Evolutionary conservation across 495 filamentous ascomycete genomes (phyloP).

Genomic region (Pyronema domesticum): DNA sequence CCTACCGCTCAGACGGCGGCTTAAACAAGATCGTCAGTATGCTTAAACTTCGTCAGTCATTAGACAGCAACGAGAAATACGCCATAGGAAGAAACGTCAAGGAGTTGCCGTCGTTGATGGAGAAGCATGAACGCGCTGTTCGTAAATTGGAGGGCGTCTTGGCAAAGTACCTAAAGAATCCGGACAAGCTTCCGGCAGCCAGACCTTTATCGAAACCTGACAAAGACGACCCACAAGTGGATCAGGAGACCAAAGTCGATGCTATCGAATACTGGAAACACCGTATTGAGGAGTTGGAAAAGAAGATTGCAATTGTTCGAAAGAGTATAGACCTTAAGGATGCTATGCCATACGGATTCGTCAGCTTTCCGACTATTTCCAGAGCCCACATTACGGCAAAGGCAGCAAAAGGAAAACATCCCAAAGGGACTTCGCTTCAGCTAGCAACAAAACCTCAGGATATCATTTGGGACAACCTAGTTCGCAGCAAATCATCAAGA

Average conservation of each 20-base stretch:
- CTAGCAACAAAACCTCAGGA: conserved; percentile 79
- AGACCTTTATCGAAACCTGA: conserved; percentile 64
- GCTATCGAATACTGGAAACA: conserved; percentile 85
- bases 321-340: conserved; percentile 68
- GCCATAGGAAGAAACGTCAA: conserved; percentile 84
- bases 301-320: conserved; percentile 66
- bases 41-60: conserved; percentile 8
- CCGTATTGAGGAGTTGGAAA: conserved; percentile 65
- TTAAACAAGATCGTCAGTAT: conserved; percentile 31
- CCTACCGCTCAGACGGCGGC: conserved; percentile 63
- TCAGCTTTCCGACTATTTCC: conserved; percentile 72
- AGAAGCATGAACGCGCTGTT: conserved; percentile 65
- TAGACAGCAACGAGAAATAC: conserved; percentile 19
- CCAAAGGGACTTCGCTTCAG: conserved; percentile 55
- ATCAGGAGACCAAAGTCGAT: conserved; percentile 60
- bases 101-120: conserved; percentile 64
- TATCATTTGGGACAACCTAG: conserved; percentile 90
- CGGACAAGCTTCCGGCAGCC: conserved; percentile 57
- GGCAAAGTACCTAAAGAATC: conserved; percentile 78
- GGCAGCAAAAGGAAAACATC: conserved; percentile 58
- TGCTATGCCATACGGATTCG: conserved; percentile 82
- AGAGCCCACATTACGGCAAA: conserved; percentile 81
- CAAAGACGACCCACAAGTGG: conserved; percentile 45
- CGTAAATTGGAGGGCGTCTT: conserved; percentile 63
- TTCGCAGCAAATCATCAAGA: conserved; percentile 33